These are phyloP conservation scores for Allomyces javanicus DNA, from an alignment of 192 early-diverging fungal species.

Conservation along the genomic window DNA sequence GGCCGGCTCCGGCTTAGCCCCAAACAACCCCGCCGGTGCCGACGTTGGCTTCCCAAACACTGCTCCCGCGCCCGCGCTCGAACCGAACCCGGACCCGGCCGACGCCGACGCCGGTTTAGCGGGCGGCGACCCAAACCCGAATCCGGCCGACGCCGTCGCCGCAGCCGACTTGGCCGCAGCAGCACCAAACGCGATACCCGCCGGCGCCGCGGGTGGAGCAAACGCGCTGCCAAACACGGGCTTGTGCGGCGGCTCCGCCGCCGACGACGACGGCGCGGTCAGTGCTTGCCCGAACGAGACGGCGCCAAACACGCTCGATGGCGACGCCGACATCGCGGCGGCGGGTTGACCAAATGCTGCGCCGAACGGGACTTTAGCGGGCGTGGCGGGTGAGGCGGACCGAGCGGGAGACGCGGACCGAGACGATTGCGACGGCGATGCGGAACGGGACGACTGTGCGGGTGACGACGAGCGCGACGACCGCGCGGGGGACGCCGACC, in stretches of 20 bases:
- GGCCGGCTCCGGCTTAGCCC: no score
- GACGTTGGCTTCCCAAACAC: no score
- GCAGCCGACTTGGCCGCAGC: slow-evolving; percentile 5
- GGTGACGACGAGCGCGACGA: not conserved
- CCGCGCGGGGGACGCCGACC: not conserved
- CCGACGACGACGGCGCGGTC: slow-evolving; percentile 6
- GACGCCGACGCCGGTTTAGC: no score
- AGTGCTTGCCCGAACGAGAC: slow-evolving; percentile 12
- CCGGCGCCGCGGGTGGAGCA: slow-evolving; percentile 7
- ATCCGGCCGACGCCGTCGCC: not conserved
- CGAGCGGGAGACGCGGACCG: slow-evolving; percentile 3
- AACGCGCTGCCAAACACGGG: slow-evolving; percentile 15
- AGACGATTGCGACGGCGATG: slow-evolving; percentile 2
- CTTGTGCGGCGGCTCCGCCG: slow-evolving; percentile 6
- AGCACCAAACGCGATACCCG: slow-evolving; percentile 6
- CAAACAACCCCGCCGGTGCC: no score
- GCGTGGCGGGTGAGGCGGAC: not conserved
- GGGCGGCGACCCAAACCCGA: no score
- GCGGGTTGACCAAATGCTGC: not conserved
- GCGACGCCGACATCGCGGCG: slow-evolving; percentile 1
- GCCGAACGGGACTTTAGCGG: slow-evolving; percentile 1
- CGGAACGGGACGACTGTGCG: not conserved
- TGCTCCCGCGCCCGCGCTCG: no score
- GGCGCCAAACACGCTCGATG: slow-evolving; percentile 2
- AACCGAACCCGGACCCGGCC: no score